Evolutionary conservation across 1,284 basidiomycete species (phyloP), one percentile per base, ranked within the genome.

Genomic region (Trametes versicolor): DNA sequence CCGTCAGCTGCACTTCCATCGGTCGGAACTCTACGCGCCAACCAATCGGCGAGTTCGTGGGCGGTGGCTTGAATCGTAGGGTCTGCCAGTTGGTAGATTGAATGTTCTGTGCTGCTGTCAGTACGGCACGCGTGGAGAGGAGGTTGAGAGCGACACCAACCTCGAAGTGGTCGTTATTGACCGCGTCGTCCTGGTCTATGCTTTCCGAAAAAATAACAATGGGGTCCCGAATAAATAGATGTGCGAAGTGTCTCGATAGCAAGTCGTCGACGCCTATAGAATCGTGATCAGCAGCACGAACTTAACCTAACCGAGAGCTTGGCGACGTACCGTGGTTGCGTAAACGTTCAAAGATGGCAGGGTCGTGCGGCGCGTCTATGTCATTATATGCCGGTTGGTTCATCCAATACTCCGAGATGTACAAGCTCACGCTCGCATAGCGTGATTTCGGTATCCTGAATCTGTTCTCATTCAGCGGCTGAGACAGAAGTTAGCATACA

Each of bases 71-170:
- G 87, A 99, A 99, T 36, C 98, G 90, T 62, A 99, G 85, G 0
- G 98, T 99, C 81, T 99, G 98, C 98, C 98, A 99, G 77, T 99
- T 99, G 10, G 98, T 99, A 7, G 96, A 98, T 87, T 99, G 98
- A 39, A 99, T 91, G 75, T 99, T 99, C 92, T 95, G 68, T 25
- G 13, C 23, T 25, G 23, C 19, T 34, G 45, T 61, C 69, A 65
- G 63, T 6, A 13, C 34, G 0, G 29, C 19, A 9, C 7, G n/a
- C 10, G 29, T 17, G 29, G 17, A 27, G 50, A 37, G n/a, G 41
- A 6, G 7, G 2, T 39, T 7, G 9, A n/a, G 19, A 23, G 21
- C 29, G 12, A 21, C 15, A 65, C 70, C 43, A 67, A 94, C 94
- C 85, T 99, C 98, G 73, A 99, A 99, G 77, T 99, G 98, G 75